A percentile compares a stretch with the other conserved stretches of the same genome.
phyloP scores from a whole-genome alignment of 2,329 filamentous ascomycete species.

The Geosmithia putterillii region DNA sequence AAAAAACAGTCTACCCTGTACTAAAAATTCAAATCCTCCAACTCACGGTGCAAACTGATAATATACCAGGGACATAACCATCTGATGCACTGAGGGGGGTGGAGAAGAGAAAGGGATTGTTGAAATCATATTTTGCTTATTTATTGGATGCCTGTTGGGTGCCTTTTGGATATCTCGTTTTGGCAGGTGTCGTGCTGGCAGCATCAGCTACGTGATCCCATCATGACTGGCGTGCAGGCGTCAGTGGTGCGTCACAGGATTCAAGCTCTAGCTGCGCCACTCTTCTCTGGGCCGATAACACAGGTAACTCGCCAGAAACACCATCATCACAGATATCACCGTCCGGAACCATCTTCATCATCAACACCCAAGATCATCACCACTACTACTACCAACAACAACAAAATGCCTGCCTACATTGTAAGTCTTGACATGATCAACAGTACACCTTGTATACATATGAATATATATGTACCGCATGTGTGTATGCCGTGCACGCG shows the following conservation, averaged over 20 bases:
- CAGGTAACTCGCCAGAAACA: neutral
- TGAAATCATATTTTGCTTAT: no score
- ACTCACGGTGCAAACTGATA: no score
- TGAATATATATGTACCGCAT: neutral
- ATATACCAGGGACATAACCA: no score
- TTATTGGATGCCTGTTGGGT: no score
- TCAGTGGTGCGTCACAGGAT: neutral
- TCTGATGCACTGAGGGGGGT: no score
- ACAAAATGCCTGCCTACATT: constrained; percentile 44
- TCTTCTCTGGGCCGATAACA: neutral
- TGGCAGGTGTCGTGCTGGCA: neutral
- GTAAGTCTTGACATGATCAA: constrained; percentile 18
- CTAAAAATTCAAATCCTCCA: no score
- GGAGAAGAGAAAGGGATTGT: no score
- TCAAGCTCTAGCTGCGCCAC: neutral
- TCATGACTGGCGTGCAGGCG: neutral
- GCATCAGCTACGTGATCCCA: neutral
- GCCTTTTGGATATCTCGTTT: no score
- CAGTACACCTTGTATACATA: neutral
- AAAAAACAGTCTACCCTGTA: no score
- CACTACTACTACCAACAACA: neutral
- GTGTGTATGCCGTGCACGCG: neutral
- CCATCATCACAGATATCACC: neutral
- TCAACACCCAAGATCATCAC: neutral
- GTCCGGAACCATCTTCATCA: neutral